Conservation (phyloP, 345 rosid genomes). For the Populus ilicifolia region DNA sequence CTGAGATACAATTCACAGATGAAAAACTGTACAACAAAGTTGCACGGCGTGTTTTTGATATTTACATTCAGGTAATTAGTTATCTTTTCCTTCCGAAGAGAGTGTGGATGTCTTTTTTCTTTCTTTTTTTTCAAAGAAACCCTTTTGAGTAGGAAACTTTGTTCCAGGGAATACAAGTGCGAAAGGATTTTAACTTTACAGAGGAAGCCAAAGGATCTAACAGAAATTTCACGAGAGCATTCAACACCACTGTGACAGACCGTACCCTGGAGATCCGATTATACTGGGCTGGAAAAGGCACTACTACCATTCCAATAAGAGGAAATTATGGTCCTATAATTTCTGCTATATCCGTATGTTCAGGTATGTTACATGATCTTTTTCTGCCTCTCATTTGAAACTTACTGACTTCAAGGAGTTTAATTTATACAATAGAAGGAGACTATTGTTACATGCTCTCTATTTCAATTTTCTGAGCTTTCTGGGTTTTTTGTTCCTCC, state of each 20-base stretch:
- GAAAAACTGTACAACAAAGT: neutral
- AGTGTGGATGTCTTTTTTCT: no score
- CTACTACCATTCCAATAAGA: conserved; percentile 31
- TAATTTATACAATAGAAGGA: no score
- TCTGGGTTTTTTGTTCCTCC: no score
- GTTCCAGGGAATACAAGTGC: neutral
- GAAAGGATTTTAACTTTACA: neutral
- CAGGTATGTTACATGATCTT: conserved; percentile 40
- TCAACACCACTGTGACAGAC: conserved; percentile 27
- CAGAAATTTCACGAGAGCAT: neutral
- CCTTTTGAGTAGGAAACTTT: neutral
- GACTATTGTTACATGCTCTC: no score
- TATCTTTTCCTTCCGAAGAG: neutral
- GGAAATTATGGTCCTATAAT: conserved; percentile 62
- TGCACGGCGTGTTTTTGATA: neutral
- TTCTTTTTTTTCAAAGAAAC: neutral
- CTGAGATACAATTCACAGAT: neutral
- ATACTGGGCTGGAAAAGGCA: conserved; percentile 67
- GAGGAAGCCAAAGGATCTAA: neutral
- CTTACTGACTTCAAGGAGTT: no score
- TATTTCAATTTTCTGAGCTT: no score
- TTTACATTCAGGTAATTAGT: neutral
- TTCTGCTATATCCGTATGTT: conserved; percentile 50
- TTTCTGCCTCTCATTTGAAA: no score
- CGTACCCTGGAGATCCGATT: conserved; percentile 50